Percentiles rank a stretch among this genome's conserved stretches.
These are phyloP conservation scores for Botrytis galanthina DNA, from an alignment of 2,329 filamentous ascomycete genomes.

Conservation along the genomic window DNA sequence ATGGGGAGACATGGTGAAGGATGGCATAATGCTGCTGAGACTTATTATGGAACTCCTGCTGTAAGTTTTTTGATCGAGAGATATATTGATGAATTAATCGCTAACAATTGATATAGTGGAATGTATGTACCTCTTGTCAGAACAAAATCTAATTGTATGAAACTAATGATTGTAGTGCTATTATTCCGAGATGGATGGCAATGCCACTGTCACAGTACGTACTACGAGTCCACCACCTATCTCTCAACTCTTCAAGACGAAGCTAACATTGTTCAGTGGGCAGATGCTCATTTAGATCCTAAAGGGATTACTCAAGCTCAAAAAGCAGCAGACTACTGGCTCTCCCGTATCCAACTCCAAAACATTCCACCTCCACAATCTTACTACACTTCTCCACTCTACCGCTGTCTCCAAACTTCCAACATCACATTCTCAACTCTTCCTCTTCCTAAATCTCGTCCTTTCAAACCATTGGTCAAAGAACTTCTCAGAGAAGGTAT, in stretches of 20 bases:
- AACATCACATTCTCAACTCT: slow-evolving; percentile 59
- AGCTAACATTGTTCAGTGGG: slow-evolving; percentile 46
- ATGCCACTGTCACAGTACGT: slow-evolving; percentile 49
- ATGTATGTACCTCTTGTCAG: slow-evolving; percentile 47
- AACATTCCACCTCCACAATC: slow-evolving; percentile 59
- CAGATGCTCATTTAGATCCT: slow-evolving; percentile 60
- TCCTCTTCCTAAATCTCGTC: slow-evolving; percentile 47
- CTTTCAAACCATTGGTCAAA: slow-evolving; percentile 60
- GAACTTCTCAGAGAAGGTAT: slow-evolving; percentile 65
- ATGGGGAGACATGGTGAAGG: slow-evolving; percentile 42
- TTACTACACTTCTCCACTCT: slow-evolving; percentile 65
- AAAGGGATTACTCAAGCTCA: slow-evolving; percentile 56
- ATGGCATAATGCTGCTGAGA: slow-evolving; percentile 49
- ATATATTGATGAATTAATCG: neutral
- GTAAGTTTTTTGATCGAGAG: neutral
- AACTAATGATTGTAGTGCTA: slow-evolving; percentile 50
- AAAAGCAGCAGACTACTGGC: slow-evolving; percentile 60
- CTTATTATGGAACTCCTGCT: slow-evolving; percentile 63
- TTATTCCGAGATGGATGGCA: slow-evolving; percentile 63
- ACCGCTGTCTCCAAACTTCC: slow-evolving; percentile 61
- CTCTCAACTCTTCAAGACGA: too few species aligned
- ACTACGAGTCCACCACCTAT: neutral
- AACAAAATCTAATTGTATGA: neutral
- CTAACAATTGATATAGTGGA: slow-evolving; percentile 47
- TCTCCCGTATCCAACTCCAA: slow-evolving; percentile 48